Base-by-base conservation (phyloP, 495 filamentous ascomycete genomes). In the Penicillium dipodomyicola region DNA sequence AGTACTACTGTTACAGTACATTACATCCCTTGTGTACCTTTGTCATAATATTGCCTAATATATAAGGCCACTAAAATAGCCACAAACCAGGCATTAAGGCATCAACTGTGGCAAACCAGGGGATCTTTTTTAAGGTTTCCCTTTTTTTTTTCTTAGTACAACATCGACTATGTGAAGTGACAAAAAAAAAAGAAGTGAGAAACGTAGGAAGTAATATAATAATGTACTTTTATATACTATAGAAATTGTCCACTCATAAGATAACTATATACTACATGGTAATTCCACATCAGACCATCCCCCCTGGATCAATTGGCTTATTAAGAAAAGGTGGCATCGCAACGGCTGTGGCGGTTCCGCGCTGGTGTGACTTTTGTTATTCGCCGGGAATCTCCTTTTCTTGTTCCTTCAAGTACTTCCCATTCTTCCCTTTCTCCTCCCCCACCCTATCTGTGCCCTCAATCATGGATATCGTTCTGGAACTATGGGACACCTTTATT, bases 381-480 rank as follows among this genome's bases (percentile, higher is more conserved):
- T 67, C 57, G 59, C 65, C 59, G 49, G 27, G 15, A 30, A 46
- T 43, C 50, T 56, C 55, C 58, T 40, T 46, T 51, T 65, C 45
- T 44, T 19, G 37, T 53, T 52, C 29, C 45, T 50, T 43, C 50
- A 51, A 49, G 35, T 57, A 17, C 35, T n/a, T 19, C 52, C 22
- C 47, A 35, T 39, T 30, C 35, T 40, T 33, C 25, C 14, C 35
- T 40, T 48, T n/a, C 52, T 44, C 39, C 48, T 37, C 11, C 39
- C 22, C 53, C 15, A 25, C 33, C 29, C 1, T 27, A 43, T 52
- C 50, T 29, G 50, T 52, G 50, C 9, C 10, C 23, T 20, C 15
- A 46, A 57, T 73, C 60, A 97, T 97, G 93, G 93, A 97, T 83
- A 83, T 96, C 76, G 82, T 92, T 30, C 85, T 97, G 58, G 90